Conservation (phyloP, 1,284 basidiomycete species). For the Kwoniella shivajii region DNA sequence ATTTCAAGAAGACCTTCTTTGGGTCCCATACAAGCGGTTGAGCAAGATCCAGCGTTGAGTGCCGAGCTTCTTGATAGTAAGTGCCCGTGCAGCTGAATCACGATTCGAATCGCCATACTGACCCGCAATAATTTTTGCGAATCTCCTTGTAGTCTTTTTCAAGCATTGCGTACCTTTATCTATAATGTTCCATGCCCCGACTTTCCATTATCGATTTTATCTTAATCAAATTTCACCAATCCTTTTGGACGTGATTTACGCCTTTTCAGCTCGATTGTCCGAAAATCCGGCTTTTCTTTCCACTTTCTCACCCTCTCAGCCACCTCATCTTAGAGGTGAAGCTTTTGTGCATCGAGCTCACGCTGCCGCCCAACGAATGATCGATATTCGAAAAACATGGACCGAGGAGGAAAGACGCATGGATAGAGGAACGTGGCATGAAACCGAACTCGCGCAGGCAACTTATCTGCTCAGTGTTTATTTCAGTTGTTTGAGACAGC, state of each 20-base stretch:
- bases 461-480: conserved; percentile 52
- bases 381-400: conserved; percentile 37
- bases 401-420: conserved; percentile 33
- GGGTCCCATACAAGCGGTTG: conserved; percentile 39
- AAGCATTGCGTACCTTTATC: conserved; percentile 52
- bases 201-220: conserved; percentile 55
- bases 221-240: conserved; percentile 51
- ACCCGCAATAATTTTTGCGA: no score
- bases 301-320: conserved; percentile 32
- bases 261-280: conserved; percentile 51
- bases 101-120: no score
- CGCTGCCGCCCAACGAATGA: conserved; percentile 34
- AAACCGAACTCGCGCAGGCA: conserved; percentile 54
- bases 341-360: conserved; percentile 47
- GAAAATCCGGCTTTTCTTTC: conserved; percentile 42
- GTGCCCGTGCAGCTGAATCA: no score
- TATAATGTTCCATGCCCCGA: conserved; percentile 54
- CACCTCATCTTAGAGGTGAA: conserved; percentile 45
- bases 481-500: conserved; percentile 51
- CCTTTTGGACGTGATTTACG: conserved; percentile 56
- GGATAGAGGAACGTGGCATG: conserved; percentile 48
- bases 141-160: conserved; percentile 52
- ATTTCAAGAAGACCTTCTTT: conserved; percentile 7
- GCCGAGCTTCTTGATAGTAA: conserved; percentile 49
- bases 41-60: conserved; percentile 37